Evolutionary conservation across 2,329 filamentous ascomycete species (phyloP).

Genomic region (Penicillium sp.): DNA sequence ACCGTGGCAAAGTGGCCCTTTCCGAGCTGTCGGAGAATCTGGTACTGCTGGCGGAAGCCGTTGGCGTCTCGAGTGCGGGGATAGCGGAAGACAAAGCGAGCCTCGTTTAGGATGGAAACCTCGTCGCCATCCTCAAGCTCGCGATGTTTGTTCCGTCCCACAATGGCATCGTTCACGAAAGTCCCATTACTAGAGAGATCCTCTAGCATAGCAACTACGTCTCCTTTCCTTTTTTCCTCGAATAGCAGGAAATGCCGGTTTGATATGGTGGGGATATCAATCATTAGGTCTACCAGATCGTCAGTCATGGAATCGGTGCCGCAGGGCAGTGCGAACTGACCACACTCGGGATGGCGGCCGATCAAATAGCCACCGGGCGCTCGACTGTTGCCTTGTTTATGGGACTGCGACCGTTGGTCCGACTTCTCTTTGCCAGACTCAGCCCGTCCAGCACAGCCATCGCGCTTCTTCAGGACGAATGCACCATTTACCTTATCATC

Average conservation of each 20-base stretch:
- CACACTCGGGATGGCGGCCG: slow-evolving; percentile 89
- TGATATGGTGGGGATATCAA: slow-evolving; percentile 77
- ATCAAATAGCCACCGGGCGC: slow-evolving; percentile 83
- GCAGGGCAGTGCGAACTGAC: slow-evolving; percentile 52
- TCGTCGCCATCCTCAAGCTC: slow-evolving; percentile 89
- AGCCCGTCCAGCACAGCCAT: slow-evolving; percentile 59
- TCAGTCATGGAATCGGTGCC: slow-evolving; percentile 13
- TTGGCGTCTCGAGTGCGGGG: slow-evolving; percentile 71
- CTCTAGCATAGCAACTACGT: slow-evolving; percentile 71
- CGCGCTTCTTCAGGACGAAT: slow-evolving; percentile 72
- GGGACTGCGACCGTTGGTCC: slow-evolving; percentile 45
- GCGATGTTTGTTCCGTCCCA: slow-evolving; percentile 87
- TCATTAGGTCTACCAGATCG: slow-evolving; percentile 59
- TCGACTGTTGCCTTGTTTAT: slow-evolving; percentile 55
- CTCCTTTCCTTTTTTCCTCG: slow-evolving; percentile 57
- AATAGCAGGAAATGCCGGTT: slow-evolving; percentile 65
- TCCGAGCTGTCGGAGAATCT: slow-evolving; percentile 76
- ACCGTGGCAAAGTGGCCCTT: slow-evolving; percentile 96
- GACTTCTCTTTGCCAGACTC: slow-evolving; percentile 29
- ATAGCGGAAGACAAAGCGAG: slow-evolving; percentile 88
- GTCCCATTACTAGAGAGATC: slow-evolving; percentile 96
- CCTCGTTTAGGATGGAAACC: slow-evolving; percentile 79
- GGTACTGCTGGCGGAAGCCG: slow-evolving; percentile 82
- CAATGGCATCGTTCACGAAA: slow-evolving; percentile 85
- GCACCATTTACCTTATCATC: slow-evolving; percentile 66